These are phyloP conservation scores for Trypanosoma conorhini DNA, from an alignment of 208 protist species.

Conservation along the genomic window DNA sequence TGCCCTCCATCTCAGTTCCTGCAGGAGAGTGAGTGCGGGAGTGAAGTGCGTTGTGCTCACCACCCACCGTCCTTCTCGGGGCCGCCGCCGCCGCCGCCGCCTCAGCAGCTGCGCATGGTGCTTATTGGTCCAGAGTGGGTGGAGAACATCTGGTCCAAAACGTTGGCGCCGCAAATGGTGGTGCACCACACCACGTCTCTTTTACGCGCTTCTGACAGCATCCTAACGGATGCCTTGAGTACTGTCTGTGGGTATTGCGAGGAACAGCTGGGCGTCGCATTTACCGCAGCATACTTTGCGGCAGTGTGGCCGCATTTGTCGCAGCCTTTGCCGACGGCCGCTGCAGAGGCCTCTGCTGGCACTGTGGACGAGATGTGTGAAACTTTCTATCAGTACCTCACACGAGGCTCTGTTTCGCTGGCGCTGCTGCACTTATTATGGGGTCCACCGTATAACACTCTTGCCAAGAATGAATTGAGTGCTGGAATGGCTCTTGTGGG, in stretches of 20 bases:
- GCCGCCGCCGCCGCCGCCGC: no score
- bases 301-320: conserved; percentile 19
- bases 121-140: conserved; percentile 21
- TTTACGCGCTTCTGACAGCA: background rate
- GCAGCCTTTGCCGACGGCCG: no score
- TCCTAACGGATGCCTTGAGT: background rate
- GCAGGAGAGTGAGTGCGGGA: background rate
- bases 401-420: conserved; percentile 7
- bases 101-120: conserved; percentile 9
- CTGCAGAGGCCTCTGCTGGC: background rate
- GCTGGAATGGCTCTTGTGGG: conserved; percentile 6
- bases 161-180: conserved; percentile 16
- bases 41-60: background rate
- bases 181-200: conserved; percentile 7
- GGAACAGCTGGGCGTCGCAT: conserved; percentile 15
- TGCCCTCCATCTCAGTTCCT: background rate
- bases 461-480: conserved; percentile 4
- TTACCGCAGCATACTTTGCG: conserved; percentile 8
- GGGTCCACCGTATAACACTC: conserved; percentile 10
- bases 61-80: background rate
- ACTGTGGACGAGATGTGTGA: conserved; percentile 4
- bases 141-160: conserved; percentile 21
- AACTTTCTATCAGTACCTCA: conserved; percentile 13
- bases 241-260: background rate
- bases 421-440: conserved; percentile 18